Evolutionary conservation across 2,329 filamentous ascomycete species (phyloP).

Genomic region (Nemania sp.): DNA sequence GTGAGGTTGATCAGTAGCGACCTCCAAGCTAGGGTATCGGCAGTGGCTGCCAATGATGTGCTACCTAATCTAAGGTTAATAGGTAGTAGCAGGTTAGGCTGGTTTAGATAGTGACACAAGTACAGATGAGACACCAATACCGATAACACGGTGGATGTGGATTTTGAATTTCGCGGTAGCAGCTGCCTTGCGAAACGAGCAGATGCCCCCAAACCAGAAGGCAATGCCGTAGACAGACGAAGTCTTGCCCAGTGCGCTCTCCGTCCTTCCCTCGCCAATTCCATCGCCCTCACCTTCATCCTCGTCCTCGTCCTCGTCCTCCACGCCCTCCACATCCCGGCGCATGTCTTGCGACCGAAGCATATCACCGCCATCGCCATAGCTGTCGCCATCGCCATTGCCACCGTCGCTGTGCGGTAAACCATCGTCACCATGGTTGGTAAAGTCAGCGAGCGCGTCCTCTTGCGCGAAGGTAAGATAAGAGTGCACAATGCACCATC

Average conservation of each 20-base stretch:
- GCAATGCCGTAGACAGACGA: slow-evolving; percentile 6
- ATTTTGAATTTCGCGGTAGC: slow-evolving; percentile 11
- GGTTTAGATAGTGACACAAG: no score
- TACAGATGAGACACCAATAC: slow-evolving; percentile 13
- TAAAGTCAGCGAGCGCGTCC: slow-evolving; percentile 67
- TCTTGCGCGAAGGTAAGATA: slow-evolving; percentile 59
- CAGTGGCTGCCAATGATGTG: no score
- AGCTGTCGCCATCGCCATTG: slow-evolving; percentile 8
- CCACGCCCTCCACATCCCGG: background rate
- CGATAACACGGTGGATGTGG: no score
- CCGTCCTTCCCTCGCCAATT: background rate
- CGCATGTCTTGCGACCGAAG: slow-evolving; percentile 2
- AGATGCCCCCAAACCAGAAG: slow-evolving; percentile 1
- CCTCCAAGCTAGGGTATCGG: no score
- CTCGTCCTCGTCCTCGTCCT: background rate
- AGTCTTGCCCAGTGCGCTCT: background rate
- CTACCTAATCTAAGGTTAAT: no score
- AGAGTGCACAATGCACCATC: background rate
- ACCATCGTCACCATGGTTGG: slow-evolving; percentile 55
- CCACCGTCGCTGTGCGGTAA: no score
- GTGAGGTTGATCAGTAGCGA: no score
- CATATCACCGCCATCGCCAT: slow-evolving; percentile 14
- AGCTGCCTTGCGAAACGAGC: slow-evolving; percentile 9
- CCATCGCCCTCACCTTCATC: background rate
- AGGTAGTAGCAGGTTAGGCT: no score